phyloP scores from a whole-genome alignment of 2,329 filamentous ascomycete species.

The Ophiostoma ips region DNA sequence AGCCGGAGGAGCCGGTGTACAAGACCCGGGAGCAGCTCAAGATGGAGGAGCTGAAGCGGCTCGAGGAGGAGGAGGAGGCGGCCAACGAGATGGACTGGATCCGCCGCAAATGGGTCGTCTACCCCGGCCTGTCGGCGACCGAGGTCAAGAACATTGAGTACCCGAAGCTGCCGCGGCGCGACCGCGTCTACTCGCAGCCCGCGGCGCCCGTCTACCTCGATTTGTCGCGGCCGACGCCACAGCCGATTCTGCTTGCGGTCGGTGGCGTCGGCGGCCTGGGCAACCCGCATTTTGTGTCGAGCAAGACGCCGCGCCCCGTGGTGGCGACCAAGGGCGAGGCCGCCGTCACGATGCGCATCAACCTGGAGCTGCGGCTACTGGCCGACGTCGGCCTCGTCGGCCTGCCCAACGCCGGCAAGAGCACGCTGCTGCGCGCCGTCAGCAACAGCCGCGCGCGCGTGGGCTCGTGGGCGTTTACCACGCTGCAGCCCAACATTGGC shows the following conservation, averaged over 20 bases:
- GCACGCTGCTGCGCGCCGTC: constrained; percentile 74
- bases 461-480: constrained; percentile 94
- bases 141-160: constrained; percentile 46
- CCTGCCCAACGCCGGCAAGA: constrained; percentile 91
- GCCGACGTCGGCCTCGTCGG: constrained; percentile 92
- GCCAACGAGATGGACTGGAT: constrained; percentile 30
- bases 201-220: constrained; percentile 59
- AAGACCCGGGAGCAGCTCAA: constrained; percentile 17
- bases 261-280: constrained; percentile 83
- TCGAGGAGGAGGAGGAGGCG: constrained; percentile 27
- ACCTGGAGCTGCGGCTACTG: constrained; percentile 86
- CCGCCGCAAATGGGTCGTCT: constrained; percentile 71
- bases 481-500: constrained; percentile 78
- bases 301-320: constrained; percentile 60
- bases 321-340: constrained; percentile 80
- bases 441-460: constrained; percentile 81
- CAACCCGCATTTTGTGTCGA: constrained; percentile 83
- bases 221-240: constrained; percentile 61
- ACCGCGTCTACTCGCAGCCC: constrained; percentile 51
- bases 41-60: constrained; percentile 25
- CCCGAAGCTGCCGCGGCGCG: constrained; percentile 36
- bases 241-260: constrained; percentile 71
- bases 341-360: constrained; percentile 63
- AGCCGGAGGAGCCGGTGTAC: background rate
- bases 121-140: constrained; percentile 59